Conservation (phyloP, 306 rosid genomes). For the Arachis stenosperma region DNA sequence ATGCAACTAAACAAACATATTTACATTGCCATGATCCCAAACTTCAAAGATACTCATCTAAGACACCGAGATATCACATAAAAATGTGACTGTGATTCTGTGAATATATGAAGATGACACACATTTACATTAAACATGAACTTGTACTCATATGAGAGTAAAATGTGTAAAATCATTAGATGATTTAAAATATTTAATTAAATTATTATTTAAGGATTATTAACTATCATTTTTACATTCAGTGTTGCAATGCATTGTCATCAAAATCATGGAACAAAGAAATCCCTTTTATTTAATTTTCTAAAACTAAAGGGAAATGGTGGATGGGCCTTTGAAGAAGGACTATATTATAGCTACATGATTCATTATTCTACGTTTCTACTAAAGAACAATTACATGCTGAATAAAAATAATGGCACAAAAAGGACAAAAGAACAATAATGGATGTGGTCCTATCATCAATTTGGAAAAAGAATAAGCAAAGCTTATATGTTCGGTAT, state of each 20-base stretch:
- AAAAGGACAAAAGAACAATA: conserved; percentile 36
- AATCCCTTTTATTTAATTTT: neutral
- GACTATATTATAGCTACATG: neutral
- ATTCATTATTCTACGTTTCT: conserved; percentile 21
- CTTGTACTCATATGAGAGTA: too few relatives aligned
- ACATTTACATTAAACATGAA: too few relatives aligned
- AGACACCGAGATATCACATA: neutral
- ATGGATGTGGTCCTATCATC: conserved; percentile 37
- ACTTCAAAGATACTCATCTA: neutral
- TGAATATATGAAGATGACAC: too few relatives aligned
- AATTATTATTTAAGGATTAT: too few relatives aligned
- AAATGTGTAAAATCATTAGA: too few relatives aligned
- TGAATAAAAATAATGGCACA: neutral
- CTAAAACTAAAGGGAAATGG: neutral
- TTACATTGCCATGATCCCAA: neutral
- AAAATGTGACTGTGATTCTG: too few relatives aligned
- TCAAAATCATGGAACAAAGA: neutral
- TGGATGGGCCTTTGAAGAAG: neutral
- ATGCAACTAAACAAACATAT: neutral
- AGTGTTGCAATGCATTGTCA: neutral
- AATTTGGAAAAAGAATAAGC: conserved; percentile 43
- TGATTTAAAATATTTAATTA: too few relatives aligned
- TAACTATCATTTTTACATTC: neutral
- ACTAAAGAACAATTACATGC: neutral
- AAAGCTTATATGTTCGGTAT: conserved; percentile 19